Base-by-base conservation (phyloP, 2,329 filamentous ascomycete genomes). In the Proliferodiscus dingleyae region DNA sequence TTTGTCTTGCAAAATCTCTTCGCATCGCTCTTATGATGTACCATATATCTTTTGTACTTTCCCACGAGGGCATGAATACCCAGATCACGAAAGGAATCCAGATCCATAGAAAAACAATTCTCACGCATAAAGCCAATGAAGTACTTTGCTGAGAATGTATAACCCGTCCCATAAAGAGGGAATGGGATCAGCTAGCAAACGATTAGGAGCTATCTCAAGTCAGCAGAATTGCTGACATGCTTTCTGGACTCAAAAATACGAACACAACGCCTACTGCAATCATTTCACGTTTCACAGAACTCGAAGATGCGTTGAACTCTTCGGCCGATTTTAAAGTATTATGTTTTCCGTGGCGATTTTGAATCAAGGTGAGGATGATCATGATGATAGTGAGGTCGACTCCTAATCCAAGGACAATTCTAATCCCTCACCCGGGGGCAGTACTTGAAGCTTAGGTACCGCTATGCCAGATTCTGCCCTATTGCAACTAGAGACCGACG, bases 371-470 rank as follows among this genome's bases (percentile, higher is more conserved):
- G 4, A 46, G 15, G 9, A 18, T 16, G n/a, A 41, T 24, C 41
- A 47, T 51, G 19, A 47, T 43, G 8, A 51, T 18, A 10, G 49
- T 44, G 32, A 53, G 51, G 11, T 32, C 41, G 26, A 43, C 26
- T 19, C 51, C 49, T 6, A 53, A 22, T 4, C 48, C 51, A 16
- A 53, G 24, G 11, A 52, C 46, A 23, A 52, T 51, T 3, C 48
- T 49, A 45, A 51, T 22, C 51, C 50, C 11, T 37, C 48, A 8
- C 47, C 36, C 5, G 42, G 23, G 24, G 33, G 28, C 4, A 44
- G 34, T 3, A 44, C 18, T 29, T 44, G 33, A 28, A 44, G 34
- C n/a, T 37, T 22, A 4, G 42, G 13, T 19, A 18, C 26, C 13
- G 23, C 33, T 24, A 40, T 40, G 8, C 7, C 16, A 33, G 30